Evolutionary conservation across 805 yeast genomes (phyloP).

Genomic region (Saitoella complicata): DNA sequence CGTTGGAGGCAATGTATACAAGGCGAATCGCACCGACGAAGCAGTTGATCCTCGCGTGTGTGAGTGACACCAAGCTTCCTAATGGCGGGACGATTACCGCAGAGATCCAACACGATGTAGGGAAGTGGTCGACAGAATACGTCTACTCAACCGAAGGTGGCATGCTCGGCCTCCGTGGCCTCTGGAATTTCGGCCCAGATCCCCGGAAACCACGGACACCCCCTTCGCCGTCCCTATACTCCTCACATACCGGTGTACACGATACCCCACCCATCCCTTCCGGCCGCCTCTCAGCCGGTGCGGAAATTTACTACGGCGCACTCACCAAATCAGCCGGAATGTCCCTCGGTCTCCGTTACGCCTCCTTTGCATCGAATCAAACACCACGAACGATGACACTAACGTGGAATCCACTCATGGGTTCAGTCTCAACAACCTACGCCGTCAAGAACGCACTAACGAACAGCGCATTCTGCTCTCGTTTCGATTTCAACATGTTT

Average conservation of each 20-base stretch:
- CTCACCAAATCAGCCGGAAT: conserved; percentile 74
- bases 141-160: conserved; percentile 74
- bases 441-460: conserved; percentile 58
- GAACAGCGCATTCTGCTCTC: conserved; percentile 50
- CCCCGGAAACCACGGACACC: neutral
- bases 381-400: conserved; percentile 80
- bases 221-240: conserved; percentile 2
- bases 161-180: conserved; percentile 60
- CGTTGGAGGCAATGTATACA: conserved; percentile 73
- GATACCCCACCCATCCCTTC: neutral
- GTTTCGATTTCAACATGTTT: conserved; percentile 77
- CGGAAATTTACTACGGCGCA: conserved; percentile 80
- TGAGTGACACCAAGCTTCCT: conserved; percentile 45
- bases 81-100: conserved; percentile 25
- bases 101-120: conserved; percentile 41
- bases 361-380: conserved; percentile 75
- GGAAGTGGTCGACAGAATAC: conserved; percentile 51
- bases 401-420: conserved; percentile 76
- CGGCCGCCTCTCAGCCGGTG: conserved; percentile 50
- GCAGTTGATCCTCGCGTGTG: conserved; percentile 48
- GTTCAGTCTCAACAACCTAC: conserved; percentile 76
- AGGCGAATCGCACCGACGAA: conserved; percentile 41
- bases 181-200: conserved; percentile 40
- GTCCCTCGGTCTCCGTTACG: conserved; percentile 69
- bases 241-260: neutral